Evolutionary conservation across 768 basidiomycete species (phyloP).

Genomic region (Kwoniella newhampshirensis): DNA sequence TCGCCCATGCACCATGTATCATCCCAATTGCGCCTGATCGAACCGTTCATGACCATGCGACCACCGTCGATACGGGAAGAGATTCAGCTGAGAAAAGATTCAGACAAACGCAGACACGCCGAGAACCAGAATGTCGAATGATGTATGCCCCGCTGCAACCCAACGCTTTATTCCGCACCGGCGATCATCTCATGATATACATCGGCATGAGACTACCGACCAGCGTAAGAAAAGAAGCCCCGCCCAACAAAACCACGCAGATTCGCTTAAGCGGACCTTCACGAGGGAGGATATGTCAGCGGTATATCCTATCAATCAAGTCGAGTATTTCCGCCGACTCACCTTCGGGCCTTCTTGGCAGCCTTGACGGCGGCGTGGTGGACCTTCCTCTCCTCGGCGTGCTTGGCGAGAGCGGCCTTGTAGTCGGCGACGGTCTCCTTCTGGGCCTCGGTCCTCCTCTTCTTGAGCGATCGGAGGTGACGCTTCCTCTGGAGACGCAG

Average conservation of each 20-base stretch:
- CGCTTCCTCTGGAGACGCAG: conserved; percentile 93
- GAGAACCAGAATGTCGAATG: too few relatives aligned
- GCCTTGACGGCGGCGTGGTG: conserved; percentile 69
- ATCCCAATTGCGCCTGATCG: too few relatives aligned
- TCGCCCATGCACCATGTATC: too few relatives aligned
- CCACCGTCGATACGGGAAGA: too few relatives aligned
- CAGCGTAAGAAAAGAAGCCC: conserved; percentile 9
- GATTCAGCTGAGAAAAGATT: too few relatives aligned
- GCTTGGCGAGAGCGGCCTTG: conserved; percentile 84
- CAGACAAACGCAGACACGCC: too few relatives aligned
- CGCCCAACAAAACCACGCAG: conserved; percentile 4
- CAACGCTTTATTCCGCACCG: background rate
- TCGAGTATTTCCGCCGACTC: background rate
- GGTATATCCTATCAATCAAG: background rate
- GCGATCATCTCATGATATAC: conserved; percentile 24
- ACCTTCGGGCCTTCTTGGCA: conserved; percentile 51
- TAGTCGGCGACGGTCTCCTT: conserved; percentile 95
- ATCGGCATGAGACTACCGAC: conserved; percentile 19
- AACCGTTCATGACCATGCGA: too few relatives aligned
- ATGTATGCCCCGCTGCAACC: too few relatives aligned
- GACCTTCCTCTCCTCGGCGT: conserved; percentile 87
- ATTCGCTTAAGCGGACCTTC: conserved; percentile 15
- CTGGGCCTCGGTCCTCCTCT: conserved; percentile 81
- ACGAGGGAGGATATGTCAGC: background rate
- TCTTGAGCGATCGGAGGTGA: conserved; percentile 82